Evolutionary conservation across 768 basidiomycete genomes (phyloP), one percentile per base, ranked within the genome.

Genomic region (Termitomyces sp.): DNA sequence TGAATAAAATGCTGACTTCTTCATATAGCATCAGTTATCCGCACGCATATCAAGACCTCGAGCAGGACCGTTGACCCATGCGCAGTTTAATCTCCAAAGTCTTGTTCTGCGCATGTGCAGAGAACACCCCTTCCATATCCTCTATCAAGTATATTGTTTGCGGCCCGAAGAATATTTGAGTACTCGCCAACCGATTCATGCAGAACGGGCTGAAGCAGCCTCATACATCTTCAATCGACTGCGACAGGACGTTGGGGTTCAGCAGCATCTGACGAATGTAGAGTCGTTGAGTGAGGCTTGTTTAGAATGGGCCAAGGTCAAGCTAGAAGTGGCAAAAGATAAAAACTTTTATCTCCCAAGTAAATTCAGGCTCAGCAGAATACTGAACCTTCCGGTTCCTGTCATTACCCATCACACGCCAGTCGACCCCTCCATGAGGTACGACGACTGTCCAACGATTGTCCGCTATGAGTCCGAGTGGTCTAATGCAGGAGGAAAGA

Each of bases 81-180:
- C 70, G 43, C 92, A 94, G 65, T 64, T 70, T 22, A 83, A 78
- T 58, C 77, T 98, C 6, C 84, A 87, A 52, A 71, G 64, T 2
- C 72, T 90, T 28, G 76, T 98, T 24, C 56, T 88, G 5, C 80
- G 85, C 24, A 90, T 99, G 80, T 91, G 90, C 65, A 71, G 71
- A 57, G 92, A 98, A 53, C 97, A 99, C 67, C 94, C 96, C 0
- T 98, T 92, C 73, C 97, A 99, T 68, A 88, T 84, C 63, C 73
- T 97, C 7, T 96, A 95, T 71, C 93, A 94, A 63, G 82, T 98
- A 2, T 91, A 87, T 69, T 91, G 90, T 55, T 73, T 96, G 60
- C 78, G 73, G 56, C 75, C 77, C 10, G 72, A 63, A 61, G 63
- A 62, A 57, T 62, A 58, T 14, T 42, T 56, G 16, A 13, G 59